Evolutionary conservation across 2,329 filamentous ascomycete genomes (phyloP).

Genomic region (Biscogniauxia sp.): DNA sequence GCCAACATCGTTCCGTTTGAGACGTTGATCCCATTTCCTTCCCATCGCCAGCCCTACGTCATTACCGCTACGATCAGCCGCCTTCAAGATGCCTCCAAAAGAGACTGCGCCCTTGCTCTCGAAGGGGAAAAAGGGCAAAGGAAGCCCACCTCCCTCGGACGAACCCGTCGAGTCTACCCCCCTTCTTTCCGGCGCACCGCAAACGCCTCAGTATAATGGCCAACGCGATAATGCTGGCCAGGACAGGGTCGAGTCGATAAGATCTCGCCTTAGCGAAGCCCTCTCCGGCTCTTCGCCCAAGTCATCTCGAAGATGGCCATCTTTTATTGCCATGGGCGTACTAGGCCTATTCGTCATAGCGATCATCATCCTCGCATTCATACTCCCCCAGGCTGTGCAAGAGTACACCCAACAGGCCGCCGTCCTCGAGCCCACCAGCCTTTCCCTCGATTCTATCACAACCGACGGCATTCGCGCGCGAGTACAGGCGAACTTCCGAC

Average conservation of each 20-base stretch:
- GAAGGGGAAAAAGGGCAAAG: slow-evolving; percentile 30
- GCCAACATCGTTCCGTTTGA: neutral
- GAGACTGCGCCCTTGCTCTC: slow-evolving; percentile 47
- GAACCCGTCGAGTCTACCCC: slow-evolving; percentile 48
- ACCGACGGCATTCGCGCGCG: slow-evolving; percentile 72
- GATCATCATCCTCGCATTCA: slow-evolving; percentile 77
- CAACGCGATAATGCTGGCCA: slow-evolving; percentile 28
- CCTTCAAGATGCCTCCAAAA: slow-evolving; percentile 40
- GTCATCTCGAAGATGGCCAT: slow-evolving; percentile 66
- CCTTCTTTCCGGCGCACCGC: slow-evolving; percentile 42
- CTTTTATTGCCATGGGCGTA: slow-evolving; percentile 67
- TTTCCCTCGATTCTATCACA: slow-evolving; percentile 86
- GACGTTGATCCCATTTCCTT: slow-evolving; percentile 1
- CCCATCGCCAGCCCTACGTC: slow-evolving; percentile 1
- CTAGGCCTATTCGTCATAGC: slow-evolving; percentile 61
- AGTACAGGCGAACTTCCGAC: slow-evolving; percentile 75
- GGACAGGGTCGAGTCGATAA: slow-evolving; percentile 19
- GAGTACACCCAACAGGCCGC: slow-evolving; percentile 83
- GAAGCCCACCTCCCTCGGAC: slow-evolving; percentile 19
- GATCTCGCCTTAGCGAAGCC: slow-evolving; percentile 27
- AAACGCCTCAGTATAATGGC: slow-evolving; percentile 39
- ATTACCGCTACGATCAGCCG: slow-evolving; percentile 3
- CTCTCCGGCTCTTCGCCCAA: slow-evolving; percentile 31
- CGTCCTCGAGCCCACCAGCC: slow-evolving; percentile 75
- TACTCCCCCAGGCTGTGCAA: slow-evolving; percentile 76